Conservation (phyloP, 352 stramenopile genomes). For the Blastocystis hominis region DNA sequence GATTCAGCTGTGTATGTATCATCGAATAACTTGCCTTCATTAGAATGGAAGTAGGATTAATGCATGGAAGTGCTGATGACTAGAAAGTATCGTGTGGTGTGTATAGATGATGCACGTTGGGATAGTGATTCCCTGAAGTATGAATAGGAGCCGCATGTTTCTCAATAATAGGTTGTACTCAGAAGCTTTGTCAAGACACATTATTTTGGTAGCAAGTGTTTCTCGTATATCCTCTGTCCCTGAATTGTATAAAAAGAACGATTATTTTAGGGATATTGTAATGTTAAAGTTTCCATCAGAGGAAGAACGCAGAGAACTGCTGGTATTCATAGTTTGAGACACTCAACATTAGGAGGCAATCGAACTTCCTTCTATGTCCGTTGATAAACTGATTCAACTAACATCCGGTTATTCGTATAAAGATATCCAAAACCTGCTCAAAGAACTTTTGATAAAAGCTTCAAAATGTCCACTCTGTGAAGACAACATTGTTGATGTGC, state of each 20-base stretch:
- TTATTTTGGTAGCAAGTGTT: neutral
- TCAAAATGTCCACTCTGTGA: neutral
- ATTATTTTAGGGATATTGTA: neutral
- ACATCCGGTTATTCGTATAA: neutral
- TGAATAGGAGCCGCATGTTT: neutral
- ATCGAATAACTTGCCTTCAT: neutral
- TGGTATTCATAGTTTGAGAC: neutral
- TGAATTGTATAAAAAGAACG: neutral
- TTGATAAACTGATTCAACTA: neutral
- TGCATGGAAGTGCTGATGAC: neutral
- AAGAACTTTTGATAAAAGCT: neutral
- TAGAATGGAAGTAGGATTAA: neutral
- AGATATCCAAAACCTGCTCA: neutral
- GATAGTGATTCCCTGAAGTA: neutral
- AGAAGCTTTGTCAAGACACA: neutral
- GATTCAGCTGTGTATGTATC: neutral
- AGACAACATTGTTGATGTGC: neutral
- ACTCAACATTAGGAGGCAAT: neutral
- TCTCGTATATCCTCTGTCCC: neutral
- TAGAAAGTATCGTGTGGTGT: neutral
- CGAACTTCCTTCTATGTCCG: neutral
- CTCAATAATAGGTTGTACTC: neutral
- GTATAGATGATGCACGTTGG: neutral
- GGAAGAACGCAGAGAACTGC: neutral
- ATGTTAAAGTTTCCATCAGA: neutral